These are phyloP conservation scores for Globisporangium echinulatum DNA, from an alignment of 352 stramenopile genomes.

Conservation along the genomic window DNA sequence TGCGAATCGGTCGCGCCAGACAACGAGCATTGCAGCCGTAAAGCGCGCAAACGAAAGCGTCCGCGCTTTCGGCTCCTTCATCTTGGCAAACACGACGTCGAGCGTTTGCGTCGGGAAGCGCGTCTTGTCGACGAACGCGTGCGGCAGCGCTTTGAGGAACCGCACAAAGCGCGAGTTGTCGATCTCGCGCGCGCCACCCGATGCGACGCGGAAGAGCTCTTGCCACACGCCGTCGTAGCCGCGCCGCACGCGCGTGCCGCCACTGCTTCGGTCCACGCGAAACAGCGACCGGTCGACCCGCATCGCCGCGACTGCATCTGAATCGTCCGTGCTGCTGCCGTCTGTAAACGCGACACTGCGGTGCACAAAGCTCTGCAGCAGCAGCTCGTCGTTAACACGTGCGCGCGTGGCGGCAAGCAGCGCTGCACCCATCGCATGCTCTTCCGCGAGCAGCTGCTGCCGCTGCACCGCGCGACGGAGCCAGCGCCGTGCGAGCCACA, in stretches of 20 bases:
- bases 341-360: constrained; percentile 17
- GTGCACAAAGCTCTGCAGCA: constrained; percentile 61
- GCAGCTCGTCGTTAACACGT: constrained; percentile 45
- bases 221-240: constrained; percentile 70
- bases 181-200: constrained; percentile 41
- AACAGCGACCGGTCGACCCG: constrained; percentile 39
- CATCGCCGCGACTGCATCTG: not conserved
- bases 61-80: constrained; percentile 66
- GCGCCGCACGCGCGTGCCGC: constrained; percentile 29
- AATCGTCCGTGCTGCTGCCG: not conserved
- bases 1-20: constrained; percentile 55
- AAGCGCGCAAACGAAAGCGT: constrained; percentile 56
- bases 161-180: constrained; percentile 59
- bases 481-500: constrained; percentile 31
- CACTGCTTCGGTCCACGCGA: constrained; percentile 24
- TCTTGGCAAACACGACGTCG: constrained; percentile 65
- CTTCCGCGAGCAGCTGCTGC: constrained; percentile 47
- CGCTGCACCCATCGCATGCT: constrained; percentile 40
- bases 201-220: constrained; percentile 45
- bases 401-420: constrained; percentile 36
- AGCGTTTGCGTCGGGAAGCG: constrained; percentile 47
- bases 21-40: constrained; percentile 51
- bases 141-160: constrained; percentile 56
- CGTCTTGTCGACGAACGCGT: constrained; percentile 51
- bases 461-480: constrained; percentile 28